phyloP scores from a whole-genome alignment of 116 monocot genomes.

The Trichopus zeylanicus region DNA sequence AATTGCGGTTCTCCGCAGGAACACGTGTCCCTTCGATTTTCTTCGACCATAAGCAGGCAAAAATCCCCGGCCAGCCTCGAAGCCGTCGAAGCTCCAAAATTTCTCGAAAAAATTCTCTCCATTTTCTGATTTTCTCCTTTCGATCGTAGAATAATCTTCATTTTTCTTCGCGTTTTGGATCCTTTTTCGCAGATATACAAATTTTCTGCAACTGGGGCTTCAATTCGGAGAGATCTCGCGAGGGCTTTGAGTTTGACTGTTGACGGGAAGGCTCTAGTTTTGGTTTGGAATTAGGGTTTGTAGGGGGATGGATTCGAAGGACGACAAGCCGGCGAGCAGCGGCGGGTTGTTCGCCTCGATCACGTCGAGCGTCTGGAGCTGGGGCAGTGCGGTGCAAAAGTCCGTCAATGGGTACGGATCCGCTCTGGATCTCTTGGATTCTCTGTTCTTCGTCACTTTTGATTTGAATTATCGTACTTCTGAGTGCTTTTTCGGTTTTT shows the following conservation, averaged over 20 bases:
- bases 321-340: conserved; percentile 34
- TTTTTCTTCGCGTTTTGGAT: not conserved
- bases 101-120: not conserved
- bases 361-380: conserved; percentile 41
- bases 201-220: not conserved
- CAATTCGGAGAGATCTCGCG: not conserved
- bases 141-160: not conserved
- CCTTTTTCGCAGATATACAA: too few relatives aligned
- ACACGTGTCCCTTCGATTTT: not conserved
- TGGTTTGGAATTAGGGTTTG: conserved; percentile 12
- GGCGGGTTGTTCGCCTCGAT: conserved; percentile 70
- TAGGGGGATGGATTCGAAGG: conserved; percentile 68
- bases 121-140: not conserved
- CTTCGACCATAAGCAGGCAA: not conserved
- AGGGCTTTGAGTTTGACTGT: not conserved
- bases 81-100: not conserved
- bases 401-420: conserved; percentile 94
- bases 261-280: too few relatives aligned
- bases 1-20: not conserved
- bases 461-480: not conserved
- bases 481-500: not conserved
- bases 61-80: not conserved
- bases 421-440: too few relatives aligned
- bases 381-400: conserved; percentile 75
- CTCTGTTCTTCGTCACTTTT: not conserved